These are phyloP conservation scores for Teratosphaeria nubilosa DNA, from an alignment of 2,329 filamentous ascomycete species.

Conservation along the genomic window DNA sequence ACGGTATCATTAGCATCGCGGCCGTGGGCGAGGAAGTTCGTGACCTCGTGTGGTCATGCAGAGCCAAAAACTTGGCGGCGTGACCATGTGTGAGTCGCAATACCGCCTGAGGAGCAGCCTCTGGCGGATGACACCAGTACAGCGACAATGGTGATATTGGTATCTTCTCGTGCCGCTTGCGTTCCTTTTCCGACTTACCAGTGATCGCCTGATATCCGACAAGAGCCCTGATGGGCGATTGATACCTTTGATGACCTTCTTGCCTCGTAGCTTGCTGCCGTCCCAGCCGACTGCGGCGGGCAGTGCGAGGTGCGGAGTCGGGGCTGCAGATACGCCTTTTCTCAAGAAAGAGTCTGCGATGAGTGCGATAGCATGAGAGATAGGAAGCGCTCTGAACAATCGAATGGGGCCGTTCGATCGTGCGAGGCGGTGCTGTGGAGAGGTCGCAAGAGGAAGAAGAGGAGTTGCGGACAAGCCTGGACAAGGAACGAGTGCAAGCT, in stretches of 20 bases:
- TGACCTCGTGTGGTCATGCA: not conserved
- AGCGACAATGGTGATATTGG: conserved; percentile 10
- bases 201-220: conserved; percentile 13
- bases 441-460: not conserved
- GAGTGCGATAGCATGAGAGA: not conserved
- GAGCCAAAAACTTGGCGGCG: not conserved
- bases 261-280: conserved; percentile 18
- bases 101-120: not conserved
- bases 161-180: conserved; percentile 1
- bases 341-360: not conserved
- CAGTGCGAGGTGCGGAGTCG: not conserved
- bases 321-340: not conserved
- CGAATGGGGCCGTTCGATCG: not conserved
- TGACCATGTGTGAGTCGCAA: not conserved
- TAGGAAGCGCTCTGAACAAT: not conserved
- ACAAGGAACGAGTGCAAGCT: not conserved
- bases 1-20: conserved; percentile 1
- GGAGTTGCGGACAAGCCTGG: not conserved
- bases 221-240: conserved; percentile 15
- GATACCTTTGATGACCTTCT: conserved; percentile 13
- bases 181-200: conserved; percentile 15
- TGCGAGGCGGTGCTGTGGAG: not conserved
- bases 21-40: not conserved
- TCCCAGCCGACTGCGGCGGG: conserved; percentile 2
- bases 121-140: conserved; percentile 4